phyloP scores from a whole-genome alignment of 257 asterid genomes.

The Jacaranda mimosifolia region DNA sequence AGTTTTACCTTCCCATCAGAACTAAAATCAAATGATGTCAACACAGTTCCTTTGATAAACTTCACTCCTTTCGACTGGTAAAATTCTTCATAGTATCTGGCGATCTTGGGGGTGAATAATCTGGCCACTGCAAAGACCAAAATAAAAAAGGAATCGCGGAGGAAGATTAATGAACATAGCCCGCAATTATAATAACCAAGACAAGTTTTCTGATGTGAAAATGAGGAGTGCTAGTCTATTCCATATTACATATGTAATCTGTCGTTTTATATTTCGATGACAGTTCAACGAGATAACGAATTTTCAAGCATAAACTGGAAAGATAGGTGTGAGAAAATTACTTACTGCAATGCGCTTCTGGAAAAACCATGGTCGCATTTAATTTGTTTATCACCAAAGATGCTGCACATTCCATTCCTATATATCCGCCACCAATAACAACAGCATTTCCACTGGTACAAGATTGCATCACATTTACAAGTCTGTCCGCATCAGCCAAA shows the following conservation, averaged over 20 bases:
- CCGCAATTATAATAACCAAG: not conserved
- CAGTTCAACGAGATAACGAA: not conserved
- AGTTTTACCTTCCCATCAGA: constrained; percentile 76
- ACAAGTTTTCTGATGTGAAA: not conserved
- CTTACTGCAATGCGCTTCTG: constrained; percentile 84
- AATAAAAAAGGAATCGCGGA: constrained; percentile 2
- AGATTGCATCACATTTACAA: constrained; percentile 65
- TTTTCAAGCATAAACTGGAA: not conserved
- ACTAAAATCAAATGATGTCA: constrained; percentile 87
- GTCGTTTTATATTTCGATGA: not conserved
- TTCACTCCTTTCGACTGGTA: constrained; percentile 94
- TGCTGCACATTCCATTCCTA: constrained; percentile 88
- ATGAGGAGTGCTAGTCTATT: not conserved
- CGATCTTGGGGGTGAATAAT: constrained; percentile 84
- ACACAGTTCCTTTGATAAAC: constrained; percentile 86
- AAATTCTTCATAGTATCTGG: constrained; percentile 87
- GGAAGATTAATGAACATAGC: constrained; percentile 23
- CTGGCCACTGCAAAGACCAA: constrained; percentile 83
- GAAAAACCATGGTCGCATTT: constrained; percentile 84
- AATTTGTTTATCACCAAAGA: constrained; percentile 74
- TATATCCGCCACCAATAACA: constrained; percentile 90
- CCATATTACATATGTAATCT: no score
- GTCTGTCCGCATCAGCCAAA: constrained; percentile 74
- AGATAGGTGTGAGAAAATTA: not conserved
- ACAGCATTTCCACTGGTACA: constrained; percentile 69